Evolutionary conservation across 345 rosid species (phyloP).

Genomic region (thale cress (Arabidopsis thaliana)): DNA sequence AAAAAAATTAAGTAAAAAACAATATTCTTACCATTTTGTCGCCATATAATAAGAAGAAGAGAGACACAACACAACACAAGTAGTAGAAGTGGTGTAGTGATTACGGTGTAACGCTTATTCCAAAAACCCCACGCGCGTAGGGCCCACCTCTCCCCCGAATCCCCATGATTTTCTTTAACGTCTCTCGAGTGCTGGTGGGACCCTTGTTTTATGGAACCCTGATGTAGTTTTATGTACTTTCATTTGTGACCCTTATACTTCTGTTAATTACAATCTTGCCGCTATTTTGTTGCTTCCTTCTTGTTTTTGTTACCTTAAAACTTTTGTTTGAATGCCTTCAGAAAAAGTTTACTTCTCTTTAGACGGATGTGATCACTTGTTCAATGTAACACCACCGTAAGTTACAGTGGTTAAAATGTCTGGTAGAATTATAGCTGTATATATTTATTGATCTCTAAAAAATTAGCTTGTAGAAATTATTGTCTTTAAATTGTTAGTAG

Average conservation of each 20-base stretch:
- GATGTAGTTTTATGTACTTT: conserved; percentile 3
- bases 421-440: background rate
- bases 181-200: conserved; percentile 37
- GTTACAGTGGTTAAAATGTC: background rate
- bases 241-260: background rate
- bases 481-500: background rate
- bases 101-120: conserved; percentile 32
- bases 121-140: conserved; percentile 23
- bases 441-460: background rate
- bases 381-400: background rate
- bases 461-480: background rate
- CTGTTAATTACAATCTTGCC: background rate
- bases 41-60: background rate
- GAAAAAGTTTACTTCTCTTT: background rate
- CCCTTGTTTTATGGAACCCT: conserved; percentile 33
- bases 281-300: conserved; percentile 19
- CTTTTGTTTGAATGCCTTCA: too few relatives aligned
- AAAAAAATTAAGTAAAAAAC: background rate
- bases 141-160: conserved; percentile 33
- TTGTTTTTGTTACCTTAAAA: conserved; percentile 28
- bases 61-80: background rate
- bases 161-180: conserved; percentile 44
- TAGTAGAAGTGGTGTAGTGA: conserved; percentile 29
- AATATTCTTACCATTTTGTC: conserved; percentile 8
- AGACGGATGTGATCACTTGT: conserved; percentile 28